Evolutionary conservation across 2,329 filamentous ascomycete species (phyloP), one percentile per base, ranked within the genome.

Genomic region (Cladosporium cucumerinum): DNA sequence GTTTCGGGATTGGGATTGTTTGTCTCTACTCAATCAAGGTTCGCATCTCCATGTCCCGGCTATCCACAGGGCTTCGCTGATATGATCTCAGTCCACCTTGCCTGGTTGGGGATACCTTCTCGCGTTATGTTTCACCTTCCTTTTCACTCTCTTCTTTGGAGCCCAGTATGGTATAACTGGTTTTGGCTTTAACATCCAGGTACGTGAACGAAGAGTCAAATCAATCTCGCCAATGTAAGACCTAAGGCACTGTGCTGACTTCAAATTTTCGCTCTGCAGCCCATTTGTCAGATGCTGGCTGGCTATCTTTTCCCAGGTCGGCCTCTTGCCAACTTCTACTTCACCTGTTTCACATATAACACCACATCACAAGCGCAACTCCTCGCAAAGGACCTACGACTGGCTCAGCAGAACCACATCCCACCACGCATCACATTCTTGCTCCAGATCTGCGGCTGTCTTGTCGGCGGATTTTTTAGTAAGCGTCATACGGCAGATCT

Each of bases 251-350:
- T 39, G 5, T 39, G 36, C 36, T 39, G 16, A 39, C 36, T 39
- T 39, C 4, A 8, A 39, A 2, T 5, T 2, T 39, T 39, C 36
- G 36, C 36, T 36, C 36, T 39, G 5, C 12, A 43, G 32, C 54
- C 54, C 6, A 74, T 80, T 32, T 75, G 78, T 11, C 81, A 84
- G 69, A 80, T 84, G 77, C 70, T 85, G 25, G 82, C 77, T 3
- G 82, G 81, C 23, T 81, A 83, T 36, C 73, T 85, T 64, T 76
- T 79, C 61, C 81, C 78, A 16, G 76, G 76, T 3, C 67, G 72
- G 5, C 77, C 77, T 10, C 63, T 77, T 0, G 74, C 74, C 10
- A 76, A 75, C 66, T 72, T 78, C 60, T 65, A 65, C 57, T 72
- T 71, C 64, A 68, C 69, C 21, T 67, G 63, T 59, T 72, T 67